These are phyloP conservation scores for Crucihimalaya himalaica DNA, from an alignment of 345 rosid genomes.

Conservation along the genomic window DNA sequence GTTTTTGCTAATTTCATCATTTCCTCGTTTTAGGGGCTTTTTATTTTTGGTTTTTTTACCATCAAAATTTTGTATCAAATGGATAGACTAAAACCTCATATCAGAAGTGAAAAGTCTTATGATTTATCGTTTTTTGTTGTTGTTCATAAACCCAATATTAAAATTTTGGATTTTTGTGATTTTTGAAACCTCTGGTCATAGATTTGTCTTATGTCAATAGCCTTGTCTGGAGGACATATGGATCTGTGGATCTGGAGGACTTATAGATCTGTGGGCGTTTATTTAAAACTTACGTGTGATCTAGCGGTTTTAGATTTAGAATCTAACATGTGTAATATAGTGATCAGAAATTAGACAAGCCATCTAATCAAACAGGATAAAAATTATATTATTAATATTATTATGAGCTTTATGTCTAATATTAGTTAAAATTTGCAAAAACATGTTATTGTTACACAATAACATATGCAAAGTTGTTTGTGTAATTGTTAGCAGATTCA, in stretches of 20 bases:
- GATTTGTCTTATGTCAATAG: neutral
- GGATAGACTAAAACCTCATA: neutral
- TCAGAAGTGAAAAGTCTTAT: neutral
- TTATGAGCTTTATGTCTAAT: neutral
- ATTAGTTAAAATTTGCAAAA: neutral
- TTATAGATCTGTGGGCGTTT: neutral
- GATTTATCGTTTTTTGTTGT: neutral
- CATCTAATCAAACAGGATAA: neutral
- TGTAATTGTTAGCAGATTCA: neutral
- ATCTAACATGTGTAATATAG: neutral
- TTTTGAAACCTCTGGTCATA: neutral
- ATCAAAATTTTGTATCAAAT: slow-evolving; percentile 17
- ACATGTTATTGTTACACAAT: neutral
- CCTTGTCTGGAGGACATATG: neutral
- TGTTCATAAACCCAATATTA: neutral
- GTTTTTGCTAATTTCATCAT: neutral
- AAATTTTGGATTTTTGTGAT: neutral
- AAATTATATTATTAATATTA: neutral
- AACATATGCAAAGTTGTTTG: neutral
- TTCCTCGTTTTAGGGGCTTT: slow-evolving; percentile 3
- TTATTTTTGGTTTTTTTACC: neutral
- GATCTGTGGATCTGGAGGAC: neutral
- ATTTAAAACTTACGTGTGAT: neutral
- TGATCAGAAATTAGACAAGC: neutral
- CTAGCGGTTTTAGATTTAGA: neutral